Percentiles rank a stretch among this genome's conserved stretches.
These are phyloP conservation scores for Ustilago sp. DNA, from an alignment of 1,284 basidiomycete species.

Conservation along the genomic window DNA sequence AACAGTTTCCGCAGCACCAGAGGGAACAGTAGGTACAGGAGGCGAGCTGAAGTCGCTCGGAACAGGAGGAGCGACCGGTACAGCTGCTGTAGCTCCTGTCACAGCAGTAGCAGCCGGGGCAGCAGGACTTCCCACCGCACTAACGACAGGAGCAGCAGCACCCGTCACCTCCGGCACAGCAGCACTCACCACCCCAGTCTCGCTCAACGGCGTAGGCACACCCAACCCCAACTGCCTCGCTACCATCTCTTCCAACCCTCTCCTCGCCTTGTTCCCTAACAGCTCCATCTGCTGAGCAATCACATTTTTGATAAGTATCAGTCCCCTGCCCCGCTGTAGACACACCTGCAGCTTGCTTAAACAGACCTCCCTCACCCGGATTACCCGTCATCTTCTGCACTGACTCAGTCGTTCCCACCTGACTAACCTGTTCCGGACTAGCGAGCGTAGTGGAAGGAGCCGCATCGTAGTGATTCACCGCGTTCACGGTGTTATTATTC, in stretches of 20 bases:
- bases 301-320: slow-evolving; percentile 18
- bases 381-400: slow-evolving; percentile 20
- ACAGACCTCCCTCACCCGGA: slow-evolving; percentile 20
- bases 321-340: background rate
- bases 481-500: slow-evolving; percentile 13
- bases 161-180: slow-evolving; percentile 5
- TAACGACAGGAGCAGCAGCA: background rate
- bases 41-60: slow-evolving; percentile 36
- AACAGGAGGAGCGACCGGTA: slow-evolving; percentile 32
- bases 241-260: slow-evolving; percentile 12
- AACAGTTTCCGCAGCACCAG: background rate
- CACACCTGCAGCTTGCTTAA: slow-evolving; percentile 13
- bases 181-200: slow-evolving; percentile 4
- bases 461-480: slow-evolving; percentile 28
- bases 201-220: slow-evolving; percentile 8
- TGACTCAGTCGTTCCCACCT: slow-evolving; percentile 7
- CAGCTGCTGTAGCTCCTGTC: slow-evolving; percentile 1
- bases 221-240: slow-evolving; percentile 12
- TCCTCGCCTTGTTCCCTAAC: slow-evolving; percentile 18
- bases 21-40: slow-evolving; percentile 9
- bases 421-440: slow-evolving; percentile 5
- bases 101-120: slow-evolving; percentile 10
- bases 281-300: slow-evolving; percentile 34
- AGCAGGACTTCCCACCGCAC: background rate
- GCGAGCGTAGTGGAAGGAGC: slow-evolving; percentile 13